A percentile compares a stretch with the other conserved stretches of the same genome.
Evolutionary conservation across 345 rosid genomes (phyloP).

Genomic region (Eucalyptus urophylla): DNA sequence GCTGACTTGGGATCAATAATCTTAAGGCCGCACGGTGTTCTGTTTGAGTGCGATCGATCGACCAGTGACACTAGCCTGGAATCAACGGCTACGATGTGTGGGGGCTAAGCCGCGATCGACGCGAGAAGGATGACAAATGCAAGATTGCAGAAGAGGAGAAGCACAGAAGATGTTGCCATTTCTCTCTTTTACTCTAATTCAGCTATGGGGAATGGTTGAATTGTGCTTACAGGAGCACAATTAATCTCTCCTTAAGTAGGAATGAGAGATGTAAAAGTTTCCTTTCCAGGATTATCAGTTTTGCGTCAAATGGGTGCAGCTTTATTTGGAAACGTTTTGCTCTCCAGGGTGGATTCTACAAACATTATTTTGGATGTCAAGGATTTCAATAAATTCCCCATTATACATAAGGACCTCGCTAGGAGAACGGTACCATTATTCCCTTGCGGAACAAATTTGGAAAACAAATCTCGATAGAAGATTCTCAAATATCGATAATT

Average conservation of each 20-base stretch:
- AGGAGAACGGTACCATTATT: not conserved
- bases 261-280: not conserved
- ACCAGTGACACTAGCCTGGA: not conserved
- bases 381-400: not conserved
- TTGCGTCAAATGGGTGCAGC: not conserved
- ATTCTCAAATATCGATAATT: no score
- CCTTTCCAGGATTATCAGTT: not conserved
- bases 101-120: no score
- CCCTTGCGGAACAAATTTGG: no score
- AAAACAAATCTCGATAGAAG: no score
- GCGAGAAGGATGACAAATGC: not conserved
- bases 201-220: not conserved
- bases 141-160: not conserved
- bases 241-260: not conserved
- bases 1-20: no score
- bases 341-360: not conserved
- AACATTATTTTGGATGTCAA: not conserved
- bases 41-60: no score
- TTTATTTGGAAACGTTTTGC: not conserved
- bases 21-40: no score
- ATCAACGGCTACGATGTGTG: not conserved
- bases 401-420: no score
- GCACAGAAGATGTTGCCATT: not conserved
- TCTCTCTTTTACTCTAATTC: not conserved
- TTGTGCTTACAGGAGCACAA: not conserved